Percentiles rank a stretch among this genome's conserved stretches.
Conservation (phyloP, 2,329 filamentous ascomycete species). For the Tolypocladium capitatum region DNA sequence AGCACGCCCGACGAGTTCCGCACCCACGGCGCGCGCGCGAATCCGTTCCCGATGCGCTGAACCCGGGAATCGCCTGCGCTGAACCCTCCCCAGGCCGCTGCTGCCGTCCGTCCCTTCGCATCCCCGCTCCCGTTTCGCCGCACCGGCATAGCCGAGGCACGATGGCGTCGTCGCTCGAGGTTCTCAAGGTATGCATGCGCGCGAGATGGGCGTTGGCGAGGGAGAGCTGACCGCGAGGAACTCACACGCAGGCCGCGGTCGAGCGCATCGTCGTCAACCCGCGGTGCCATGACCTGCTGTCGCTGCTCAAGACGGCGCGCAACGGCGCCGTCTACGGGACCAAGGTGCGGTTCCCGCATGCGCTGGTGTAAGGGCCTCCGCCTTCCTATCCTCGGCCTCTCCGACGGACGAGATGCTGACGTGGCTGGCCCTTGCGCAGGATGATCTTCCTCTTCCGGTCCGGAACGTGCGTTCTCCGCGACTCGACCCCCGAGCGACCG, state of each 20-base stretch:
- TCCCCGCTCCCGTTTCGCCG: background rate
- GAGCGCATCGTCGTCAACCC: slow-evolving; percentile 74
- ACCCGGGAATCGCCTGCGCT: background rate
- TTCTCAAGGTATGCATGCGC: slow-evolving; percentile 9
- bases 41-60: background rate
- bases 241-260: slow-evolving; percentile 41
- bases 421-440: slow-evolving; percentile 24
- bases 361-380: slow-evolving; percentile 52
- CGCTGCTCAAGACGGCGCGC: slow-evolving; percentile 81
- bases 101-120: background rate
- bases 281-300: slow-evolving; percentile 69
- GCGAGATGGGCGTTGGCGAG: background rate
- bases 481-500: too few species aligned
- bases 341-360: slow-evolving; percentile 97
- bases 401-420: background rate
- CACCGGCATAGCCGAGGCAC: slow-evolving; percentile 5
- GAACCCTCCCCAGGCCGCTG: background rate
- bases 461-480: slow-evolving; percentile 46
- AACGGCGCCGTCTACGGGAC: slow-evolving; percentile 95
- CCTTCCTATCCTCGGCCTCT: background rate
- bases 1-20: background rate
- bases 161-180: slow-evolving; percentile 10
- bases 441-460: slow-evolving; percentile 97
- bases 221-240: background rate
- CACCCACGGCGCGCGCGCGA: background rate